Evolutionary conservation across 495 filamentous ascomycete species (phyloP).

Genomic region (Penicillium atrosanguineum): DNA sequence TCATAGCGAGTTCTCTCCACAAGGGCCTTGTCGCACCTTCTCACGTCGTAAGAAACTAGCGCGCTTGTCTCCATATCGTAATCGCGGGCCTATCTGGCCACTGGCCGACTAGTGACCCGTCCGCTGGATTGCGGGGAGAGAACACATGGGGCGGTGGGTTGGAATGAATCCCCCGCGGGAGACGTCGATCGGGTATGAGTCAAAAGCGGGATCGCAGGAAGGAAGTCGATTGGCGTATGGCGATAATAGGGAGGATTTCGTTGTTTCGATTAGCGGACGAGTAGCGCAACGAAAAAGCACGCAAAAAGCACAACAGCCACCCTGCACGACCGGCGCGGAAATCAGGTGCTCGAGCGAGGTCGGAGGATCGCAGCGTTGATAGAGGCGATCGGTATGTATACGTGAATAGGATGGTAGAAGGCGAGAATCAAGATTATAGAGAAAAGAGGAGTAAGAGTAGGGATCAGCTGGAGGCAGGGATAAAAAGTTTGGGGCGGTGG

Average conservation of each 20-base stretch:
- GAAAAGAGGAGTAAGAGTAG: slow-evolving; percentile 7
- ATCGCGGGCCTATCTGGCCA: slow-evolving; percentile 12
- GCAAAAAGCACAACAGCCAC: slow-evolving; percentile 7
- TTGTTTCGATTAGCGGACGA: neutral
- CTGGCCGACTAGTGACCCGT: slow-evolving; percentile 15
- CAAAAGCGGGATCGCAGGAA: slow-evolving; percentile 1
- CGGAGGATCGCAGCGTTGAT: slow-evolving; percentile 2
- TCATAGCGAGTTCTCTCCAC: slow-evolving; percentile 1
- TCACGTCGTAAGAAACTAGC: neutral
- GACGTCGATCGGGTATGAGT: slow-evolving; percentile 8
- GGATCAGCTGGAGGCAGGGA: slow-evolving; percentile 19
- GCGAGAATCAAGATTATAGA: neutral
- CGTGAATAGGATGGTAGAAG: neutral
- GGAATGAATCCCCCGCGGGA: slow-evolving; percentile 8
- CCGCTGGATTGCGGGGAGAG: slow-evolving; percentile 8
- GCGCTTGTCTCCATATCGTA: slow-evolving; percentile 17
- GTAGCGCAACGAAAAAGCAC: neutral
- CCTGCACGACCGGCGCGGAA: slow-evolving; percentile 26
- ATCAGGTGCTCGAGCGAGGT: slow-evolving; percentile 9
- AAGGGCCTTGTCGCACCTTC: neutral
- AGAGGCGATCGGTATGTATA: neutral
- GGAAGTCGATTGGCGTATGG: neutral
- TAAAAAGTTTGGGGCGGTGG: slow-evolving; percentile 13
- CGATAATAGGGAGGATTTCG: neutral
- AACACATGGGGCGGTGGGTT: slow-evolving; percentile 19